These are phyloP conservation scores for Fusarium mundagurra DNA, from an alignment of 2,329 filamentous ascomycete genomes.

Conservation along the genomic window DNA sequence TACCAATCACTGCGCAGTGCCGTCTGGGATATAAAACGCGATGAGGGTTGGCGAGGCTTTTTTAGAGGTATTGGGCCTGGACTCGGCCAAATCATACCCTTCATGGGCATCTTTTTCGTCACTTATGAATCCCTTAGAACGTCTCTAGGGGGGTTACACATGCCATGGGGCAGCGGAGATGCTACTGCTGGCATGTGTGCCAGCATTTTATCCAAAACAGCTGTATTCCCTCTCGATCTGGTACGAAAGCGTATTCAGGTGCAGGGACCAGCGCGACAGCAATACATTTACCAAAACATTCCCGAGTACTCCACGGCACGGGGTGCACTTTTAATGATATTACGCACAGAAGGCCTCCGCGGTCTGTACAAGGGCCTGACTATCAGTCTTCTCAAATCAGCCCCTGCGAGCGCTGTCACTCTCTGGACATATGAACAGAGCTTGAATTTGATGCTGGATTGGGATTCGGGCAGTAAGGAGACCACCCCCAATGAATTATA, in stretches of 20 bases:
- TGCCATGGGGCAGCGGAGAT: slow-evolving; percentile 82
- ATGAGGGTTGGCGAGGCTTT: slow-evolving; percentile 83
- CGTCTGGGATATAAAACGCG: slow-evolving; percentile 74
- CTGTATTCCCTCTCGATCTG: slow-evolving; percentile 91
- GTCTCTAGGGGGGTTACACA: slow-evolving; percentile 62
- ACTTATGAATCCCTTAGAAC: slow-evolving; percentile 81
- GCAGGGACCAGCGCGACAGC: slow-evolving; percentile 83
- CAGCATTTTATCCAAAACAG: slow-evolving; percentile 85
- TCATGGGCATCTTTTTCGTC: slow-evolving; percentile 97
- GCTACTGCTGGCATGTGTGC: slow-evolving; percentile 84
- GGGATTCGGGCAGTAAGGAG: slow-evolving; percentile 46
- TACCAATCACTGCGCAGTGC: slow-evolving; percentile 78
- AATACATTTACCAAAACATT: slow-evolving; percentile 88
- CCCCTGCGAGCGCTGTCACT: slow-evolving; percentile 90
- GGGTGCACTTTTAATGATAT: slow-evolving; percentile 73
- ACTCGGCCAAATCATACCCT: slow-evolving; percentile 88
- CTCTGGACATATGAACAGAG: slow-evolving; percentile 93
- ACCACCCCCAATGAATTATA: slow-evolving; percentile 37
- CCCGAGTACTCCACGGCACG: slow-evolving; percentile 80
- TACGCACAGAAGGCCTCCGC: slow-evolving; percentile 76
- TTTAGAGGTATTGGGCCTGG: slow-evolving; percentile 88
- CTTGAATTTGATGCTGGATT: slow-evolving; percentile 66
- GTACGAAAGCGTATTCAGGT: slow-evolving; percentile 94
- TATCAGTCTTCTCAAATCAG: slow-evolving; percentile 91
- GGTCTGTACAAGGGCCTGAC: slow-evolving; percentile 89